phyloP scores from a whole-genome alignment of 306 rosid species.

The Ziziphus jujuba region DNA sequence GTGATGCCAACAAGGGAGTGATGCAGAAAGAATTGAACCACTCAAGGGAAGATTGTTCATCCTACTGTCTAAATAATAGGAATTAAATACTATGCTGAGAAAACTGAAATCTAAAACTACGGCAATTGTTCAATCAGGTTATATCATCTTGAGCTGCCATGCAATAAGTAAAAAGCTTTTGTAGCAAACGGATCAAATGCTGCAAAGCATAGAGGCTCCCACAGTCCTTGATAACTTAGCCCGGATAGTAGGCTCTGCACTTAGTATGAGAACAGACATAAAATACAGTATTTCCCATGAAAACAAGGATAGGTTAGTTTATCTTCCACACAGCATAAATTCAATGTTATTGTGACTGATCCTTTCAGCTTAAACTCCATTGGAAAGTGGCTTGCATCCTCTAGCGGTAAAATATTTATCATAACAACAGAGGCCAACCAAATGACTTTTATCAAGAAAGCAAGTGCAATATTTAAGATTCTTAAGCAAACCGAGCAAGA shows the following conservation, averaged over 20 bases:
- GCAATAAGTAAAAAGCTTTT: slow-evolving; percentile 80
- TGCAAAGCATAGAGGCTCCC: slow-evolving; percentile 93
- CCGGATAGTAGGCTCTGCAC: slow-evolving; percentile 95
- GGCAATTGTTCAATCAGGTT: background rate
- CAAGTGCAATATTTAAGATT: background rate
- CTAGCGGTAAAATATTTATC: too few relatives aligned
- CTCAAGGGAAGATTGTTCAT: slow-evolving; percentile 45
- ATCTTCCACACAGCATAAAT: too few relatives aligned
- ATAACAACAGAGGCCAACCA: too few relatives aligned
- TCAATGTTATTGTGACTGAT: too few relatives aligned
- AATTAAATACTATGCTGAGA: slow-evolving; percentile 15
- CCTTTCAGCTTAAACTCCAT: too few relatives aligned
- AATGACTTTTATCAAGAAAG: background rate
- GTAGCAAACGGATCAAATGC: slow-evolving; percentile 93
- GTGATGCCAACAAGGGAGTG: slow-evolving; percentile 88
- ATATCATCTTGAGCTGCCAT: slow-evolving; percentile 64
- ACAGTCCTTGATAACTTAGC: slow-evolving; percentile 80
- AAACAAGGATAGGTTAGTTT: background rate
- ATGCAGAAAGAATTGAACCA: slow-evolving; percentile 63
- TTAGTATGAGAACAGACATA: background rate
- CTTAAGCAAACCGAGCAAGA: background rate
- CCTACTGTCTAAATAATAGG: slow-evolving; percentile 44
- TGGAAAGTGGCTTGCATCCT: too few relatives aligned
- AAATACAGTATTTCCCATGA: background rate
- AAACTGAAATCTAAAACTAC: slow-evolving; percentile 3